phyloP scores from a whole-genome alignment of 1,139 yeast genomes.

The Eremothecium cymbalariae region DNA sequence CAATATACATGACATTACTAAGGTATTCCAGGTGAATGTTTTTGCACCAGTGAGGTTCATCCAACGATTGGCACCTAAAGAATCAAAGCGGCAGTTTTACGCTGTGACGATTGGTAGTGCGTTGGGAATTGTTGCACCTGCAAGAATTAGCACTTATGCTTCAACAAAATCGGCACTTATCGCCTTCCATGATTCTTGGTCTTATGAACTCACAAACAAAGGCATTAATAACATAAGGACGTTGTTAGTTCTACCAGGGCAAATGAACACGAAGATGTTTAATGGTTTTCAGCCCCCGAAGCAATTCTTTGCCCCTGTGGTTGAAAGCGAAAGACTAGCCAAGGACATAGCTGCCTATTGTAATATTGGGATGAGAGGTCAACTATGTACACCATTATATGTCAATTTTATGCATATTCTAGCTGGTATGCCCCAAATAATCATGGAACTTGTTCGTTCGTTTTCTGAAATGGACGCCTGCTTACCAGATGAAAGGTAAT shows the following conservation, averaged over 20 bases:
- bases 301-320: slow-evolving; percentile 56
- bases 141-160: slow-evolving; percentile 53
- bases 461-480: slow-evolving; percentile 32
- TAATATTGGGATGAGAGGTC: slow-evolving; percentile 45
- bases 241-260: slow-evolving; percentile 58
- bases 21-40: slow-evolving; percentile 47
- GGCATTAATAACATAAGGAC: slow-evolving; percentile 32
- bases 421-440: slow-evolving; percentile 43
- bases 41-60: slow-evolving; percentile 48
- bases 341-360: slow-evolving; percentile 36
- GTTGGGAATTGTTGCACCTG: slow-evolving; percentile 65
- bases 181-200: slow-evolving; percentile 51
- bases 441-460: slow-evolving; percentile 42
- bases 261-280: slow-evolving; percentile 56
- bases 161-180: slow-evolving; percentile 58
- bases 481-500: slow-evolving; percentile 19
- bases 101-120: slow-evolving; percentile 62
- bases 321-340: slow-evolving; percentile 41
- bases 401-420: slow-evolving; percentile 49
- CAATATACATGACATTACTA: slow-evolving; percentile 30
- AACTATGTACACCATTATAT: slow-evolving; percentile 50
- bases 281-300: slow-evolving; percentile 51
- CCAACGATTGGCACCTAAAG: slow-evolving; percentile 34
- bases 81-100: slow-evolving; percentile 35
- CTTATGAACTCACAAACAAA: slow-evolving; percentile 39